These are phyloP conservation scores for Acanthamoeba lenticulata DNA, from an alignment of 208 protist genomes.

Conservation along the genomic window DNA sequence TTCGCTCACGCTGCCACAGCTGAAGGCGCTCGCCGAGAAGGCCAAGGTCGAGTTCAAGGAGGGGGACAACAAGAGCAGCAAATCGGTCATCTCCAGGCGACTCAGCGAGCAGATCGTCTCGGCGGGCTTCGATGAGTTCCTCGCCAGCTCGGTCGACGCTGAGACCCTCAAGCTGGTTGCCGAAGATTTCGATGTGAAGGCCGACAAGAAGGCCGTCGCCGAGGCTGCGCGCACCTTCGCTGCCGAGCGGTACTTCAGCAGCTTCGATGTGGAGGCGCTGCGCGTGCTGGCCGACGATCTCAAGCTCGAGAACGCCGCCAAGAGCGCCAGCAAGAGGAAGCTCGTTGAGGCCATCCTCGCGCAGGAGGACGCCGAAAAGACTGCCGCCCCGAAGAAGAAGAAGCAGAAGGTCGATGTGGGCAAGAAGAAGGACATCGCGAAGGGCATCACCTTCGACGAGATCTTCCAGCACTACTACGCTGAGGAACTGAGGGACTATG, in stretches of 20 bases:
- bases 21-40: background rate
- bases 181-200: background rate
- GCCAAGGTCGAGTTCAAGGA: background rate
- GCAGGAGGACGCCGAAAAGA: background rate
- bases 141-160: background rate
- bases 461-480: conserved; percentile 66
- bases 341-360: conserved; percentile 27
- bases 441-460: conserved; percentile 52
- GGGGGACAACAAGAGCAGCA: conserved; percentile 56
- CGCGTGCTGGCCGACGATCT: conserved; percentile 35
- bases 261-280: conserved; percentile 9
- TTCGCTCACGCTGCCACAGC: background rate
- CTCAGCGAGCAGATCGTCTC: conserved; percentile 45
- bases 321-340: conserved; percentile 52
- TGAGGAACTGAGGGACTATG: conserved; percentile 15
- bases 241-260: conserved; percentile 4
- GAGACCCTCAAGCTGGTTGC: background rate
- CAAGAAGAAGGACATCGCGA: conserved; percentile 43
- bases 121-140: conserved; percentile 10
- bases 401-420: background rate
- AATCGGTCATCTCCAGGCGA: background rate
- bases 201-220: background rate
- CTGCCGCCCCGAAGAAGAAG: conserved; percentile 46
- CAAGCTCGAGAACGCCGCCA: conserved; percentile 28
- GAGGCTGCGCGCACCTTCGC: background rate